Conservation (phyloP, 1,284 basidiomycete species). For the Tausonia pullulans region DNA sequence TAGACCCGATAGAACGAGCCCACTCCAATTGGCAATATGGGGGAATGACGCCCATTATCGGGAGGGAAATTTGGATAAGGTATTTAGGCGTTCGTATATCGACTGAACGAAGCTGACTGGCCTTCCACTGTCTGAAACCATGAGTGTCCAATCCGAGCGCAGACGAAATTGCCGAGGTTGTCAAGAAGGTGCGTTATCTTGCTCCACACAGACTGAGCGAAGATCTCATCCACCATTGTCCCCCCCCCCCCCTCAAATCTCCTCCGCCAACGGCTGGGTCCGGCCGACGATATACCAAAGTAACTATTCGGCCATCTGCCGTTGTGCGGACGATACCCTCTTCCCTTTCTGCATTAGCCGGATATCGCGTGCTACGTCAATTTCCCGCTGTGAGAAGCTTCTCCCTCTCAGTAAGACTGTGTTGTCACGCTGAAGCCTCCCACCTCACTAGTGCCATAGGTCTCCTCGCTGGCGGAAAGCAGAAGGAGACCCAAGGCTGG, state of each 20-base stretch:
- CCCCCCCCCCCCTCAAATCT: background rate
- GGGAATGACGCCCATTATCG: conserved; percentile 10
- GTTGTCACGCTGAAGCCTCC: too few species aligned
- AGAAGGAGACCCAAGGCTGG: background rate
- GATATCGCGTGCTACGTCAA: conserved; percentile 2
- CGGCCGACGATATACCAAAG: conserved; percentile 16
- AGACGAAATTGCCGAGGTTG: too few species aligned
- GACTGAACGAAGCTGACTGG: background rate
- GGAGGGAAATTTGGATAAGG: conserved; percentile 14
- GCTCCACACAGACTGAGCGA: background rate
- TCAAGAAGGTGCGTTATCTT: too few species aligned
- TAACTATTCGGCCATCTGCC: conserved; percentile 10
- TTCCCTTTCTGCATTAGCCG: conserved; percentile 4
- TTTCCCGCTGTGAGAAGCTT: background rate
- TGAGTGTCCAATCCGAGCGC: background rate
- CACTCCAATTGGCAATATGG: conserved; percentile 1
- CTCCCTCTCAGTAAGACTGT: too few species aligned
- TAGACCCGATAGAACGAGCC: conserved; percentile 11
- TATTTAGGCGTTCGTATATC: background rate
- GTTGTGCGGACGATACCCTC: conserved; percentile 8
- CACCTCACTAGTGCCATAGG: background rate
- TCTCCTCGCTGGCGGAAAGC: background rate
- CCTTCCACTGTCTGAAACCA: background rate
- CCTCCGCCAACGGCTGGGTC: conserved; percentile 10
- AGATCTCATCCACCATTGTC: conserved; percentile 12